Conservation (phyloP, 208 protist genomes). For the Leishmania tropica region DNA sequence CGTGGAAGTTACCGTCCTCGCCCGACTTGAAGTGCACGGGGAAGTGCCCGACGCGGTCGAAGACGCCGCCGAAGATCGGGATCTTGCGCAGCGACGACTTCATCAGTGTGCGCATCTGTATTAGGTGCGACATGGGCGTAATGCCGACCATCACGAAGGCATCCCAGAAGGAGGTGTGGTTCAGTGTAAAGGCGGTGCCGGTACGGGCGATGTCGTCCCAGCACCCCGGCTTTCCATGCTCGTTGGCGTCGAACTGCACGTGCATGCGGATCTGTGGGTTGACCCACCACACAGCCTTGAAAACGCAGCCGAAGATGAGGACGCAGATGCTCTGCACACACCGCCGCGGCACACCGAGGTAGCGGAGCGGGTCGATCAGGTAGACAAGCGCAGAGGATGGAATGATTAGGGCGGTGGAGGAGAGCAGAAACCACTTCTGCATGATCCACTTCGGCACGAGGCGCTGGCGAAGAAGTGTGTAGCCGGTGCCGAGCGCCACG, state of each 20-base stretch:
- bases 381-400: slow-evolving; percentile 32
- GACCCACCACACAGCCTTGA: slow-evolving; percentile 31
- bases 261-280: slow-evolving; percentile 54
- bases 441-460: slow-evolving; percentile 40
- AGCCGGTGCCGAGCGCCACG: slow-evolving; percentile 33
- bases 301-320: slow-evolving; percentile 37
- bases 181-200: slow-evolving; percentile 44
- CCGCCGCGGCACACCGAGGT: slow-evolving; percentile 27
- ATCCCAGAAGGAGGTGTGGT: slow-evolving; percentile 79
- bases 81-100: slow-evolving; percentile 54
- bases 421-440: slow-evolving; percentile 48
- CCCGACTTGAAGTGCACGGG: slow-evolving; percentile 81
- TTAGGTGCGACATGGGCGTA: slow-evolving; percentile 30
- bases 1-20: slow-evolving; percentile 47
- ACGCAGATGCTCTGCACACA: slow-evolving; percentile 33
- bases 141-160: slow-evolving; percentile 34
- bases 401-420: slow-evolving; percentile 35
- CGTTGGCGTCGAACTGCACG: slow-evolving; percentile 32
- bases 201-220: slow-evolving; percentile 30
- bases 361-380: slow-evolving; percentile 36
- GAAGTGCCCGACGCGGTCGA: slow-evolving; percentile 71
- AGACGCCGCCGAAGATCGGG: slow-evolving; percentile 59
- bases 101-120: slow-evolving; percentile 52
- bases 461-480: slow-evolving; percentile 34
- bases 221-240: slow-evolving; percentile 8